phyloP scores from a whole-genome alignment of 2,329 filamentous ascomycete species.

The Erysiphe neolycopersici region DNA sequence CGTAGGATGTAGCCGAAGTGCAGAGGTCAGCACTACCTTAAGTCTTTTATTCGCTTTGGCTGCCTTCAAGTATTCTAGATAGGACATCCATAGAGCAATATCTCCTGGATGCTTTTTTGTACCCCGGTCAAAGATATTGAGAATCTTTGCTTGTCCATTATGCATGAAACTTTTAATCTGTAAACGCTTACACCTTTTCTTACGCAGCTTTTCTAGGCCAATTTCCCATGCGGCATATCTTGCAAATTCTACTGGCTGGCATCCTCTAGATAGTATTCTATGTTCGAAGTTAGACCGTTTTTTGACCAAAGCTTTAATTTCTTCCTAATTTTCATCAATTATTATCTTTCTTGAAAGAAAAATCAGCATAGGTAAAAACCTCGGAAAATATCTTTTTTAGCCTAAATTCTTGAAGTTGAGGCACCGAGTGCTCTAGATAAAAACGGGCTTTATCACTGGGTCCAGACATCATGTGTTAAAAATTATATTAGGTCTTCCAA shows the following conservation, averaged over 20 bases:
- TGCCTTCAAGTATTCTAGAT: constrained; percentile 54
- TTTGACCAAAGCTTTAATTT: constrained; percentile 67
- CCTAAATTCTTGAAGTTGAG: constrained; percentile 78
- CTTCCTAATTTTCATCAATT: constrained; percentile 28
- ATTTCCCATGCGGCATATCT: constrained; percentile 54
- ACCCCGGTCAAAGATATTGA: constrained; percentile 69
- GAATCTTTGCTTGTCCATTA: constrained; percentile 55
- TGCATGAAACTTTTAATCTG: constrained; percentile 44
- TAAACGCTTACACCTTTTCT: constrained; percentile 59
- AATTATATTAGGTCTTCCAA: too few species aligned
- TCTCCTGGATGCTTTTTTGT: constrained; percentile 66
- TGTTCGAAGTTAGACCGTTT: constrained; percentile 90
- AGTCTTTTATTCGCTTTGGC: constrained; percentile 39
- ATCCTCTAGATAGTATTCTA: constrained; percentile 58
- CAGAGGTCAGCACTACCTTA: constrained; percentile 35
- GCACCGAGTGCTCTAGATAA: constrained; percentile 75
- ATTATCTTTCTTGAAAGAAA: background rate
- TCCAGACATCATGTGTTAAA: constrained; percentile 23
- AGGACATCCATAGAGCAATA: constrained; percentile 64
- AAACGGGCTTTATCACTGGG: constrained; percentile 87
- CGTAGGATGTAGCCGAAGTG: constrained; percentile 62
- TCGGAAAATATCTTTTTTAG: constrained; percentile 73
- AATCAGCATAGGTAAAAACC: constrained; percentile 18
- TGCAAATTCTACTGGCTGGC: constrained; percentile 51
- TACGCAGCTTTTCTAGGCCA: constrained; percentile 45